Evolutionary conservation across 2,329 filamentous ascomycete genomes (phyloP), one percentile per base, ranked within the genome.

Genomic region (Fonsecaea pedrosoi): DNA sequence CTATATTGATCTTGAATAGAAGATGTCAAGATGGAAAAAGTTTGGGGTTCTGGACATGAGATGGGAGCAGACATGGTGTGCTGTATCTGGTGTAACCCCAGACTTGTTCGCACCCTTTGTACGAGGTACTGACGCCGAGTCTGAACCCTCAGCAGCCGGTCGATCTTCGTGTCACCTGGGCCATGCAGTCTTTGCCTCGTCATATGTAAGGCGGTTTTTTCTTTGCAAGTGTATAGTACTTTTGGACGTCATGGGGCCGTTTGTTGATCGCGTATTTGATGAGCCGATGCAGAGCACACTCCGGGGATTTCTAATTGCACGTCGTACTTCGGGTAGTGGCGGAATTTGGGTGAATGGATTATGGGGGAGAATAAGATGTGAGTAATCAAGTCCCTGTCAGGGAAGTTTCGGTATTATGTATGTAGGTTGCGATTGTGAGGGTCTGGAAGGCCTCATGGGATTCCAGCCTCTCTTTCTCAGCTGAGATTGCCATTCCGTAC

Each of bases 1-100:
- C 48, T 67, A 54, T 70, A 69, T 60, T 70, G 61, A 67, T 35
- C 34, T 18, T 7, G 21, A 4, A 50, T 30, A 30, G 10, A 50
- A 15, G 9, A 50, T n/a, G 12, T 8, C 12, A 42, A 42, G 40
- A 42, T n/a, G 40, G n/a, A 42, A 15, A 7, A 42, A 15, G 40
- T 3, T n/a, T 7, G 15, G 15, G 40, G 40, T 6, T 42, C 3
- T 21, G n/a, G n/a, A 48, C n/a, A 42, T 40, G 25, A 9, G 25
- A 9, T 18, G 45, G 7, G 18, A 13, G 45, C 10, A 5, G 21
- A 10, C 30, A 32, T 4, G 45, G 25, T 50, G 45, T 48, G 25
- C 25, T 12, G 18, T 18, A 30, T 15, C 21, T 50, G 45, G 25
- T 30, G 45, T 21, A 30, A 50, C 45, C 45, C 18, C 45, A 30